Base-by-base conservation (phyloP, 306 rosid species). In the Corylus avellana region DNA sequence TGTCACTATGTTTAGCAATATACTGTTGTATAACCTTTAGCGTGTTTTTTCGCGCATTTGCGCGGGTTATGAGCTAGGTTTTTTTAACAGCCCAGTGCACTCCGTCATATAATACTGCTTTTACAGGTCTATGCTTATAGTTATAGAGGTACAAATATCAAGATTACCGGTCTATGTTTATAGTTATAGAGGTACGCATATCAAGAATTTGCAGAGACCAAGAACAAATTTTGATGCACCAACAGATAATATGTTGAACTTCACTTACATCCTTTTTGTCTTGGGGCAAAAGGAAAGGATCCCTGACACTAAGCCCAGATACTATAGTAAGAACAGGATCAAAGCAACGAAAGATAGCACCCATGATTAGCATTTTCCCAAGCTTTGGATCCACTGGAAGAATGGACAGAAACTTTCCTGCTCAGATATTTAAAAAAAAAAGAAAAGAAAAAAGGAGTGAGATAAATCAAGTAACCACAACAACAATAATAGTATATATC, bases 351-450 rank as follows among this genome's bases (percentile, higher is more conserved):
- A 92, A 92, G 79, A 92, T 84, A 81, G 97, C 94, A 64, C 98
- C 98, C 98, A 95, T 92, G 44, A 92, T 76, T 82, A 95, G 86
- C 98, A 95, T 92, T 91, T 95, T 95, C 51, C 98, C 98, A 55
- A 92, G 91, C 85, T 95, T 95, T 75, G 98, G 98, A 73, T 95
- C 98, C 51, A 95, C 98, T 13, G 98, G 98, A 85, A 95, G 97
- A 73, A 92, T 87, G 2, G 98, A 87, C 83, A 95, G 92, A 88
- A 91, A 91, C 47, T 85, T 95, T 77, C 98, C 98, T 93, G 93
- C 48, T 70, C 57, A 1, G 25, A 67, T 8, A 67, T 39, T 17
- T 18, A 4, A 70, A 67, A 78, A 58, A 58, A 70, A 62, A 76
- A 78, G 48, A 47, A 74, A 71, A 63, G 53, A 74, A 50, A 56